phyloP scores from a whole-genome alignment of 169 alveolate species.

The Toxoplasma gondii region DNA sequence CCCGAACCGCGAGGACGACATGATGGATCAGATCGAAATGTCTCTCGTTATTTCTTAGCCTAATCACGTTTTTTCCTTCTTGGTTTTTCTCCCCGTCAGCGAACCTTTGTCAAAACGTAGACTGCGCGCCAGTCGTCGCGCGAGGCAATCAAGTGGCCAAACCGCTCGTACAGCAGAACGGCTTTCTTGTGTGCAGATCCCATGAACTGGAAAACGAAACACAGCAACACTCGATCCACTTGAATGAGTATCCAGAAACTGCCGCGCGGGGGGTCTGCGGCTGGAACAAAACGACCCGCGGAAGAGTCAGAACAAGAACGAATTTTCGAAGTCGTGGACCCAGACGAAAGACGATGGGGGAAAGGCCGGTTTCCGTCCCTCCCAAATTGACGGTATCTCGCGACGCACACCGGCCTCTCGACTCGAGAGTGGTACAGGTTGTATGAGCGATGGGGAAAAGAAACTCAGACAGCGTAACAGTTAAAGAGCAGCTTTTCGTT shows the following conservation, averaged over 20 bases:
- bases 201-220: background rate
- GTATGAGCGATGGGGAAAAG: too few species aligned
- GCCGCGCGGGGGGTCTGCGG: background rate
- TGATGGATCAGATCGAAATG: too few species aligned
- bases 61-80: background rate
- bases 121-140: slow-evolving; percentile 56
- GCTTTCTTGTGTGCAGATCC: slow-evolving; percentile 42
- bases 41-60: too few species aligned
- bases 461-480: background rate
- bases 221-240: background rate
- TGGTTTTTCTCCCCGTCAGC: background rate
- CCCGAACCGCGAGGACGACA: too few species aligned
- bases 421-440: too few species aligned
- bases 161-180: slow-evolving; percentile 41
- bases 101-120: slow-evolving; percentile 35
- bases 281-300: background rate
- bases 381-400: too few species aligned
- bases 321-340: too few species aligned
- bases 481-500: background rate
- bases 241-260: background rate
- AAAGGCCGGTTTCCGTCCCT: too few species aligned
- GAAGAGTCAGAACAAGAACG: background rate
- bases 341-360: too few species aligned
- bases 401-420: too few species aligned
- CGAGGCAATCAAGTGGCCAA: slow-evolving; percentile 35